These are phyloP conservation scores for Diplotaxis tenuifolia DNA, from an alignment of 345 rosid species.

Conservation along the genomic window DNA sequence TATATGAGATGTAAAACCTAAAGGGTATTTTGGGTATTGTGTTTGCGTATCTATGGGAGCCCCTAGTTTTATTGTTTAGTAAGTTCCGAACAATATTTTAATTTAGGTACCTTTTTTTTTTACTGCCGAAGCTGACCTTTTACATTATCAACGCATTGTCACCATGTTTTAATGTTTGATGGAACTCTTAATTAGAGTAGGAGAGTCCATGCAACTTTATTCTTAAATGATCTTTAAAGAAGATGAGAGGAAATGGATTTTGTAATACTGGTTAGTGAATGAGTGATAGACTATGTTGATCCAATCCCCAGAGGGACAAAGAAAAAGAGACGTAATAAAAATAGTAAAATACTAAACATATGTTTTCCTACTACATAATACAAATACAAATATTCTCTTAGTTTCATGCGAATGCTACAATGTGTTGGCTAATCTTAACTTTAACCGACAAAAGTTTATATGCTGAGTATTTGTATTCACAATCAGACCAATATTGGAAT, in stretches of 20 bases:
- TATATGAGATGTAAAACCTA: slow-evolving; percentile 32
- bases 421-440: slow-evolving; percentile 19
- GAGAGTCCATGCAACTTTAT: slow-evolving; percentile 13
- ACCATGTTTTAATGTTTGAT: neutral
- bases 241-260: neutral
- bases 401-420: slow-evolving; percentile 26
- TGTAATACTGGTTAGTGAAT: neutral
- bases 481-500: neutral
- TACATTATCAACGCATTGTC: neutral
- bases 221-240: slow-evolving; percentile 18
- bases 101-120: neutral
- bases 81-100: neutral
- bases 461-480: neutral
- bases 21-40: slow-evolving; percentile 26
- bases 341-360: neutral
- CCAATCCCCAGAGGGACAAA: slow-evolving; percentile 19
- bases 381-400: slow-evolving; percentile 10
- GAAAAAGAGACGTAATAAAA: neutral
- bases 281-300: slow-evolving; percentile 11
- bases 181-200: slow-evolving; percentile 1
- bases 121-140: neutral
- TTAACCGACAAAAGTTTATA: slow-evolving; percentile 9
- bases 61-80: slow-evolving; percentile 18
- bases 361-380: neutral
- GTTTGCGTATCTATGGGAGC: slow-evolving; percentile 24